Evolutionary conservation across 2,329 filamentous ascomycete species (phyloP), one percentile per base, ranked within the genome.

Genomic region (Xylogone sp.): DNA sequence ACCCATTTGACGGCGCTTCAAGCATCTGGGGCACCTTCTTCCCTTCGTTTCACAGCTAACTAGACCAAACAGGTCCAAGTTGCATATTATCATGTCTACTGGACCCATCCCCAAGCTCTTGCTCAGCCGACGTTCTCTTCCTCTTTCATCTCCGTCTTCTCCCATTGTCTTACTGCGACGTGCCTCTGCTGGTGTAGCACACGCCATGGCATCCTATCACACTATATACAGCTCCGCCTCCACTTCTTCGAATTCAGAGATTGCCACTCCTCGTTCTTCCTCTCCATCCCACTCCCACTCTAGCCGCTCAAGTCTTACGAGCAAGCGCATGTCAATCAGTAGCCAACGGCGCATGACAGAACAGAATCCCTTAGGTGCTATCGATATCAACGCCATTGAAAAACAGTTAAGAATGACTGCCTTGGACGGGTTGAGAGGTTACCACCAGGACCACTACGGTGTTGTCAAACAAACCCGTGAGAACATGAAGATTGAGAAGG

Each of bases 381-480:
- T 84, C 64, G 78, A 85, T 66, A 70, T 83, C 53, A 58, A 71
- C 43, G 75, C 77, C 58, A 78, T 84, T 56, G 77, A 83, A 70
- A 73, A 81, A 60, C 71, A 75, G 57, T 81, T 85, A 77, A 82
- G 79, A 63, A 76, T 79, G 72, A 74, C 81, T 50, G 70, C 76
- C 51, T 75, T 84, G 47, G 81, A 85, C 62, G 76, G 81, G 56
- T 74, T 83, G 58, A 75, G 78, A 59, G 82, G 82, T 54, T 85
- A 85, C 67, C 68, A 74, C 59, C 77, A 81, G 64, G 73, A 79
- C 63, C 72, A 76, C 64, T 83, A 76, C 59, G 57, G 70, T 54
- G 75, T 80, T 64, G 75, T 85, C 59, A 71, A 77, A 56, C 82
- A 86, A 62, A 65, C 73, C 56, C 67, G 69, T 43, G 62, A 70